phyloP scores from a whole-genome alignment of 495 filamentous ascomycete genomes.

The Neurospora sp. region DNA sequence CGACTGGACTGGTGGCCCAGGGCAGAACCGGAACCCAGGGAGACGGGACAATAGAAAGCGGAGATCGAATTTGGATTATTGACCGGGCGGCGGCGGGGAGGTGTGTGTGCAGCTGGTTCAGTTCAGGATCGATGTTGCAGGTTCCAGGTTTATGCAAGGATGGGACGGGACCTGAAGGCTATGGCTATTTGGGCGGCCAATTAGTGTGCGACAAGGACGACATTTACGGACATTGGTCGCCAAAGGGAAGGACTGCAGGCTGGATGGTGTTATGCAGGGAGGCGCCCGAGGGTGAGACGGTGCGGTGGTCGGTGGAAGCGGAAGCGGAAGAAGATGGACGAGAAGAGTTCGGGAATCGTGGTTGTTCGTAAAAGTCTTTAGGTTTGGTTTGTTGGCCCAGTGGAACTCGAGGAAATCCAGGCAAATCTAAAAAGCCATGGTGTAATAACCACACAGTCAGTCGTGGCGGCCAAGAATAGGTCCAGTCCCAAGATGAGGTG shows the following conservation, averaged over 20 bases:
- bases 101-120: neutral
- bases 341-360: neutral
- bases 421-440: neutral
- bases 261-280: neutral
- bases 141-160: neutral
- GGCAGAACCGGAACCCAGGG: neutral
- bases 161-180: neutral
- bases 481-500: neutral
- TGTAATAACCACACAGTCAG: neutral
- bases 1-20: neutral
- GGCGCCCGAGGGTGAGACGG: neutral
- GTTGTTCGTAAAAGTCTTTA: neutral
- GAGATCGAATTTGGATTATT: neutral
- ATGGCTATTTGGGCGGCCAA: conserved; percentile 11
- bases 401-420: neutral
- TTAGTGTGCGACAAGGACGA: conserved; percentile 18
- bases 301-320: neutral
- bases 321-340: neutral
- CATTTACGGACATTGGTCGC: conserved; percentile 6
- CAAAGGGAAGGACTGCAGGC: neutral
- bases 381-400: neutral
- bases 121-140: neutral
- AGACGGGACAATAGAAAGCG: neutral
- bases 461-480: neutral
- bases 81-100: neutral